Conservation (phyloP, 2,329 filamentous ascomycete species). For the Alternaria brassicae region DNA sequence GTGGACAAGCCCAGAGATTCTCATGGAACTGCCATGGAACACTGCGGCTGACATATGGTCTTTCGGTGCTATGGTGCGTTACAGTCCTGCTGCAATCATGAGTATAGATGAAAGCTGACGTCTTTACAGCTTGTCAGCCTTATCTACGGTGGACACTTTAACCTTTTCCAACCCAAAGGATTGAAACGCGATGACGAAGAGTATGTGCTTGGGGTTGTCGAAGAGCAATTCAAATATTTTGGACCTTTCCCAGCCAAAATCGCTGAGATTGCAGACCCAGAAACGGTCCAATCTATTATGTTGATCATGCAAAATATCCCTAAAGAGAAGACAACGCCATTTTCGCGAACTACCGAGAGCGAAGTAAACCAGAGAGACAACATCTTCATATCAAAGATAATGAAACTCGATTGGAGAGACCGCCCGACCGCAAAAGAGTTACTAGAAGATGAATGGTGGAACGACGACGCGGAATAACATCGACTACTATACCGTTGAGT, state of each 20-base stretch:
- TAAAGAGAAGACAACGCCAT: slow-evolving; percentile 21
- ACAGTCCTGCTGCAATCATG: neutral
- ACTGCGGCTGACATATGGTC: slow-evolving; percentile 53
- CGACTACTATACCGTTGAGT: neutral
- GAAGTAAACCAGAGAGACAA: slow-evolving; percentile 28
- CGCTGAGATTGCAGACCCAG: slow-evolving; percentile 28
- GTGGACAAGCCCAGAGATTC: slow-evolving; percentile 50
- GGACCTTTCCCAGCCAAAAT: slow-evolving; percentile 34
- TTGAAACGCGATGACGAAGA: slow-evolving; percentile 30
- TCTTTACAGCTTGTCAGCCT: slow-evolving; percentile 36
- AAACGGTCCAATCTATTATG: slow-evolving; percentile 18
- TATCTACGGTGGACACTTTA: slow-evolving; percentile 34
- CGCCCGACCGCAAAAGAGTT: slow-evolving; percentile 51
- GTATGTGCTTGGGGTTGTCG: slow-evolving; percentile 32
- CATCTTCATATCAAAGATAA: slow-evolving; percentile 52
- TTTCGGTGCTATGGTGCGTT: slow-evolving; percentile 47
- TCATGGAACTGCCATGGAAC: slow-evolving; percentile 41
- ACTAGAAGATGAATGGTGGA: slow-evolving; percentile 51
- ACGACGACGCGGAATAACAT: slow-evolving; percentile 6
- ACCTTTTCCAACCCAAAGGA: slow-evolving; percentile 35
- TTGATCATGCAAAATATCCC: slow-evolving; percentile 20
- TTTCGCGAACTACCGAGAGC: slow-evolving; percentile 15
- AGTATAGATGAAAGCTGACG: slow-evolving; percentile 9
- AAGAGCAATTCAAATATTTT: slow-evolving; percentile 32
- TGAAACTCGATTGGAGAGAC: slow-evolving; percentile 55